phyloP scores from a whole-genome alignment of 2,329 filamentous ascomycete species.

The Cercospora zeina region DNA sequence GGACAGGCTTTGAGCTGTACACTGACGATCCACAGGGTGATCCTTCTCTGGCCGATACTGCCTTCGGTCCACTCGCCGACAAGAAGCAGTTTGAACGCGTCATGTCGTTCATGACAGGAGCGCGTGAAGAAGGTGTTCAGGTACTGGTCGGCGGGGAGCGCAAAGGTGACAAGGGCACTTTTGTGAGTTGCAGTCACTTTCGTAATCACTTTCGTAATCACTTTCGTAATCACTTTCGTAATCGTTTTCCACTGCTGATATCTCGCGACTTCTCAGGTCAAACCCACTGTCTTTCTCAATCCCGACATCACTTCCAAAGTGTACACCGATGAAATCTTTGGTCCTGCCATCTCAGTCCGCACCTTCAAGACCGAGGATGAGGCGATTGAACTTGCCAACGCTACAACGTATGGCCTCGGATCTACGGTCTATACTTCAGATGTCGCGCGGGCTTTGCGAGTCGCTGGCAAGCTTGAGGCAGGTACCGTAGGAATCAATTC shows the following conservation, averaged over 20 bases:
- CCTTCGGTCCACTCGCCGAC: slow-evolving; percentile 9
- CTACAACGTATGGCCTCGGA: slow-evolving; percentile 62
- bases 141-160: slow-evolving; percentile 30
- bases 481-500: slow-evolving; percentile 71
- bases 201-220: neutral
- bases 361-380: slow-evolving; percentile 60
- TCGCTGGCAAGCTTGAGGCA: slow-evolving; percentile 57
- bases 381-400: slow-evolving; percentile 56
- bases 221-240: neutral
- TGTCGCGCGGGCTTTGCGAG: slow-evolving; percentile 58
- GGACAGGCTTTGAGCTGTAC: too few species aligned
- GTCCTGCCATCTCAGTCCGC: slow-evolving; percentile 61
- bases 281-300: slow-evolving; percentile 14
- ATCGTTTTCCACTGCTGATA: neutral
- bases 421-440: slow-evolving; percentile 62
- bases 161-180: slow-evolving; percentile 40
- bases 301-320: slow-evolving; percentile 44
- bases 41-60: slow-evolving; percentile 48
- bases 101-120: slow-evolving; percentile 35
- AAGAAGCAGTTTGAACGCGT: slow-evolving; percentile 29
- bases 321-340: slow-evolving; percentile 63
- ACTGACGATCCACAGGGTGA: slow-evolving; percentile 52
- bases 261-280: neutral
- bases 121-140: slow-evolving; percentile 27
- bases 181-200: neutral